Evolutionary conservation across 768 basidiomycete genomes (phyloP).

Genomic region (Termitomyces sp.): DNA sequence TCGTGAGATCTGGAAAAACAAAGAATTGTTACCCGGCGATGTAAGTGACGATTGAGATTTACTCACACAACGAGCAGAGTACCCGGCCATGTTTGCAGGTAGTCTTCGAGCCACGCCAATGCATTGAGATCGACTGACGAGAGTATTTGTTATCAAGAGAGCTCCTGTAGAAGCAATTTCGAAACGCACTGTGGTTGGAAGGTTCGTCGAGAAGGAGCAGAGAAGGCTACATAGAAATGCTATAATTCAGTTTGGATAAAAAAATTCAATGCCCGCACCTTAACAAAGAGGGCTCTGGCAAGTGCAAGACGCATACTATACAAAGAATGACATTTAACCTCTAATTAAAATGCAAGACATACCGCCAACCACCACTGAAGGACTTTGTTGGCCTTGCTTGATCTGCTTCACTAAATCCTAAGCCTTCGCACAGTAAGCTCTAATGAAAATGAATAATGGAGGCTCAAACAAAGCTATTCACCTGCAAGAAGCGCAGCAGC

Average conservation of each 20-base stretch:
- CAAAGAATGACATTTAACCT: not conserved
- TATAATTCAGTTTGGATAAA: not conserved
- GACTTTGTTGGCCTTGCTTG: slow-evolving; percentile 78
- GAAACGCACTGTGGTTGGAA: slow-evolving; percentile 83
- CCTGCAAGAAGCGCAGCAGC: slow-evolving; percentile 88
- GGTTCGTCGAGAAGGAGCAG: slow-evolving; percentile 87
- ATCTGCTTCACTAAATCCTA: slow-evolving; percentile 88
- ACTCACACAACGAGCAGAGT: slow-evolving; percentile 84
- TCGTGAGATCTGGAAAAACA: slow-evolving; percentile 75
- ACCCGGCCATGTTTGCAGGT: slow-evolving; percentile 91
- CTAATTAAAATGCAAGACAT: slow-evolving; percentile 13
- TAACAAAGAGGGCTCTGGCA: slow-evolving; percentile 94
- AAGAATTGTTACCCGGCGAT: slow-evolving; percentile 2
- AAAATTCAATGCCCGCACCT: slow-evolving; percentile 36
- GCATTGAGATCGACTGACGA: slow-evolving; percentile 83
- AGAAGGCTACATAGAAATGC: slow-evolving; percentile 40
- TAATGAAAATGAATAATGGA: not conserved
- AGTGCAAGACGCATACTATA: slow-evolving; percentile 90
- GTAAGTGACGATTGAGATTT: not conserved
- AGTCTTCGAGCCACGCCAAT: slow-evolving; percentile 96
- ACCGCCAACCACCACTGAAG: slow-evolving; percentile 97
- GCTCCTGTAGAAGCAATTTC: not conserved
- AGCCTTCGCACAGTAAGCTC: slow-evolving; percentile 38
- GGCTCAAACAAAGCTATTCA: slow-evolving; percentile 19
- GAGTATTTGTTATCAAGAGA: not conserved